A percentile compares a stretch with the other conserved stretches of the same genome.
phyloP scores from a whole-genome alignment of 148 eudicot species.

The Selenicereus undatus region DNA sequence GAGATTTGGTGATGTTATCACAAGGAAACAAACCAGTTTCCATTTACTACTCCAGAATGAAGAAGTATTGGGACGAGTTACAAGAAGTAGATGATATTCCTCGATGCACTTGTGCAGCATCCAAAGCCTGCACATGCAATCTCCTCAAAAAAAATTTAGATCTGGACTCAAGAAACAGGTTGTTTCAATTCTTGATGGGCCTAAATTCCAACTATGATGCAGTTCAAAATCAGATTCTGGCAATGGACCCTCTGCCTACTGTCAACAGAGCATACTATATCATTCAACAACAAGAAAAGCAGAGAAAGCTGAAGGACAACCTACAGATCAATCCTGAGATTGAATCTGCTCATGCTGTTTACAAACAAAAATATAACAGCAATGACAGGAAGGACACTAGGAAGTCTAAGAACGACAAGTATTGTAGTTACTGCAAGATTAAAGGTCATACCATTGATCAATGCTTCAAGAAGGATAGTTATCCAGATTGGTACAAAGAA shows the following conservation, averaged over 20 bases:
- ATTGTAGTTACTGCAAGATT: not conserved
- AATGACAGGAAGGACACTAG: not conserved
- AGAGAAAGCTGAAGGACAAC: not conserved
- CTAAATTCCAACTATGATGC: not conserved
- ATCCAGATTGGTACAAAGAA: not conserved
- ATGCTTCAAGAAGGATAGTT: not conserved
- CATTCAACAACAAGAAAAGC: not conserved
- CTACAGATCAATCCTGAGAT: not conserved
- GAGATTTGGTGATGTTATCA: not conserved
- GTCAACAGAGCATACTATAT: not conserved
- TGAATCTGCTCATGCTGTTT: not conserved
- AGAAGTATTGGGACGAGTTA: not conserved
- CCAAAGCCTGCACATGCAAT: not conserved
- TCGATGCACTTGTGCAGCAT: conserved; percentile 5
- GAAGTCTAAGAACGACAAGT: not conserved
- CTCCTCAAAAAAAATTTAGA: not conserved
- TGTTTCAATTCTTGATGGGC: not conserved
- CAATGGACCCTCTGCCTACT: not conserved
- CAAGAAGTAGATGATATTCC: not conserved
- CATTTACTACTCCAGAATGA: no score
- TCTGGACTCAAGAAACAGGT: not conserved
- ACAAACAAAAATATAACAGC: not conserved
- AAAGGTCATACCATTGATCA: not conserved
- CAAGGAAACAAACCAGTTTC: no score
- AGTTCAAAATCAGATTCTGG: not conserved